Base-by-base conservation (phyloP, 176 grass and related monocot species). In the Triticum monococcum region DNA sequence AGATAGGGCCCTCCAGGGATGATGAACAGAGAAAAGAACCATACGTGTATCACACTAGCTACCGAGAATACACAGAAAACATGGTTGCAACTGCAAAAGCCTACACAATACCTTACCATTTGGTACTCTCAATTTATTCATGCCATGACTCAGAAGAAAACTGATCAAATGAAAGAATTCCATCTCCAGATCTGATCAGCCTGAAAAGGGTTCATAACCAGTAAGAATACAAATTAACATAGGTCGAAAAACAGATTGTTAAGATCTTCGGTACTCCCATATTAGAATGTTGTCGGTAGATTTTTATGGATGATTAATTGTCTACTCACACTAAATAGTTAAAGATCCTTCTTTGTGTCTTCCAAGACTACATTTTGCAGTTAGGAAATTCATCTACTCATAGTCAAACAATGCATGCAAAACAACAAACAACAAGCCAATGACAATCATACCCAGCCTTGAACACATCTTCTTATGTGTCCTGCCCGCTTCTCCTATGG, bases 151-250 rank as follows among this genome's bases (percentile, higher is more conserved):
- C 68, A 94, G 87, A 88, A 99, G 87, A 89, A 99, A 94, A 86
- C 97, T 93, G 84, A 96, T 99, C 89, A 96, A 86, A 84, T 99
- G 97, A 64, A 46, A 99, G 77, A 99, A 99, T 89, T 89, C 97
- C 87, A 99, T 94, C 79, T 94, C 89, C 65, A 96, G 89, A 90
- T 99, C 97, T 76, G 97, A 92, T 87, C 90, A 87, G 90, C 87
- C 94, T 99, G 90, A 85, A 91, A 87, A 64, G 16, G 82, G 57
- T n/a, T 80, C 62, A 92, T 63, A 85, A 77, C 8, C 70, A 65
- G 68, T 62, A 77, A 74, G 38, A 41, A 25, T 78, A 84, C 28
- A 84, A 83, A 64, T 25, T 62, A 52, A 28, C 56, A 38, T 43
- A 81, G 60, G 81, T 74, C 8, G 37, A 59, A 61, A 79, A 72